Evolutionary conservation across 192 early-diverging fungal species (phyloP).

Genomic region (Gigaspora rosea): DNA sequence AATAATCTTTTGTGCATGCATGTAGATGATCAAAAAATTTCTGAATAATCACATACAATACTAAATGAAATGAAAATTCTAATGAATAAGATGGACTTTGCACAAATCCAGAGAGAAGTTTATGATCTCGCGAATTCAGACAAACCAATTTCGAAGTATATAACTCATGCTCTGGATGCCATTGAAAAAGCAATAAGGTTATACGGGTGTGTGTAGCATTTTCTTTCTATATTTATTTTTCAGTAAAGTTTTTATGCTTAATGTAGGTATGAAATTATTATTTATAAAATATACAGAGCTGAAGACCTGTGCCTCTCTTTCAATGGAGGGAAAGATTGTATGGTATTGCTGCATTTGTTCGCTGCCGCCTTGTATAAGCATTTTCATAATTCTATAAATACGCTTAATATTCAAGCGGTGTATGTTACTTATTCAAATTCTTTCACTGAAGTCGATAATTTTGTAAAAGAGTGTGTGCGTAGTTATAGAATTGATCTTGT

Average conservation of each 20-base stretch:
- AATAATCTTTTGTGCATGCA: too few relatives aligned
- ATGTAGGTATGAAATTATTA: background rate
- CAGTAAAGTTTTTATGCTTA: background rate
- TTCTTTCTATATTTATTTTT: conserved; percentile 2
- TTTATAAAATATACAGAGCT: conserved; percentile 45
- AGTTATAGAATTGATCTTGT: conserved; percentile 75
- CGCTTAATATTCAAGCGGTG: conserved; percentile 58
- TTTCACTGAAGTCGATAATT: conserved; percentile 86
- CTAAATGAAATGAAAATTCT: too few relatives aligned
- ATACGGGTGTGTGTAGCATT: conserved; percentile 55
- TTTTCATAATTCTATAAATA: conserved; percentile 14
- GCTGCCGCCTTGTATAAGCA: conserved; percentile 62
- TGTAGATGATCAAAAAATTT: too few relatives aligned
- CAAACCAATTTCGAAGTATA: conserved; percentile 36
- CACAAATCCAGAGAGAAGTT: conserved; percentile 39
- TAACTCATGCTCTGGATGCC: conserved; percentile 51
- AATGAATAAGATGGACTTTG: conserved; percentile 28
- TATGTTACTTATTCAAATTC: conserved; percentile 78
- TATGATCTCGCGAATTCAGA: conserved; percentile 41
- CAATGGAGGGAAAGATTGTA: conserved; percentile 98
- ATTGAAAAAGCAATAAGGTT: conserved; percentile 54
- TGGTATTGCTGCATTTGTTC: conserved; percentile 82
- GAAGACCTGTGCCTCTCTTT: conserved; percentile 77
- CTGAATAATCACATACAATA: too few relatives aligned
- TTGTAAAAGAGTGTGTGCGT: conserved; percentile 70